phyloP scores from a whole-genome alignment of 768 basidiomycete genomes.

The Suillus alpinus region DNA sequence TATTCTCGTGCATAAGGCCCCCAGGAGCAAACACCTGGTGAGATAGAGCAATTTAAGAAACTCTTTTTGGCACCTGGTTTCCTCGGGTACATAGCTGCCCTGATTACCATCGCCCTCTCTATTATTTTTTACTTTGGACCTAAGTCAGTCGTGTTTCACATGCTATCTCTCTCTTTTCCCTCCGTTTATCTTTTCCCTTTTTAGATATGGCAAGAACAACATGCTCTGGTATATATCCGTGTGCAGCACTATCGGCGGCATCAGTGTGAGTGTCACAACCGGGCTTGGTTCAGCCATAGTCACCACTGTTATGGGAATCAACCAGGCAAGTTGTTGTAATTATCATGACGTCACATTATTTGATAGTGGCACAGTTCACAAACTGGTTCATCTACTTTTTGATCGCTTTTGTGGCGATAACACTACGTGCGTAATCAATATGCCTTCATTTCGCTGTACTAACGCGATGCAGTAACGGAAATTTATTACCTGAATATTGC shows the following conservation, averaged over 20 bases:
- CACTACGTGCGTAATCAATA: slow-evolving; percentile 47
- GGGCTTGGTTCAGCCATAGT: slow-evolving; percentile 92
- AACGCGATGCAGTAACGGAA: slow-evolving; percentile 61
- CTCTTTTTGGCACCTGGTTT: slow-evolving; percentile 86
- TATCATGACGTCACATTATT: not conserved
- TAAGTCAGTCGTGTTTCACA: slow-evolving; percentile 40
- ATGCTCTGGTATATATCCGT: slow-evolving; percentile 96
- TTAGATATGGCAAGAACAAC: slow-evolving; percentile 80
- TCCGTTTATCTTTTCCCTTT: slow-evolving; percentile 6
- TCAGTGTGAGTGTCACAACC: slow-evolving; percentile 91
- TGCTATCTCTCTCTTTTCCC: not conserved
- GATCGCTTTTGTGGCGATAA: slow-evolving; percentile 76
- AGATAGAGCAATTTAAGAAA: slow-evolving; percentile 69
- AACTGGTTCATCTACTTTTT: slow-evolving; percentile 92
- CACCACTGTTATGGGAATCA: slow-evolving; percentile 68
- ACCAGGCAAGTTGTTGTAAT: slow-evolving; percentile 54
- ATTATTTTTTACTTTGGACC: slow-evolving; percentile 85
- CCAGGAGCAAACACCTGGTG: slow-evolving; percentile 62
- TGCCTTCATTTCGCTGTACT: slow-evolving; percentile 5
- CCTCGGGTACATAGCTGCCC: slow-evolving; percentile 61
- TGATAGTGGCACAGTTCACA: slow-evolving; percentile 60
- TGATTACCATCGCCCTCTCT: slow-evolving; percentile 62
- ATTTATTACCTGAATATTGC: slow-evolving; percentile 96
- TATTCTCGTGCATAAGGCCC: slow-evolving; percentile 45
- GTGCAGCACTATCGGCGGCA: slow-evolving; percentile 95